A percentile compares a stretch with the other conserved stretches of the same genome.
phyloP scores from a whole-genome alignment of 78 protist species.

The Dictyostelium capitatum region DNA sequence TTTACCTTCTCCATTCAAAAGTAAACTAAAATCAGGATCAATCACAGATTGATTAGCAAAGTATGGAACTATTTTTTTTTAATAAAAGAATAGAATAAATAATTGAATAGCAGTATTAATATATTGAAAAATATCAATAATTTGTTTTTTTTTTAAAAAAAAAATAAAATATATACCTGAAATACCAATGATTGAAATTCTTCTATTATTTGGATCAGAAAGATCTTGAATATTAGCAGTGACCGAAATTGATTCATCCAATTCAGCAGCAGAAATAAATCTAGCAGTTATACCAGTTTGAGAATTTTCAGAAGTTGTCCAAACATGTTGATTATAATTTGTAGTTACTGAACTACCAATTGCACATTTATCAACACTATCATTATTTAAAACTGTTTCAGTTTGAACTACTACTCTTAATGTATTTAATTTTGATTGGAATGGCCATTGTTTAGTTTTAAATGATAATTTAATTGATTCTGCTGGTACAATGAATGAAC shows the following conservation, averaged over 20 bases:
- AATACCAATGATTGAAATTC: background rate
- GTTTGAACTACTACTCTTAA: constrained; percentile 12
- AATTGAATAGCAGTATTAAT: no score
- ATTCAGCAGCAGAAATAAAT: background rate
- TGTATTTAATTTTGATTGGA: background rate
- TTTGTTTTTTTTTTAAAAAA: no score
- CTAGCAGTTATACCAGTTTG: constrained; percentile 13
- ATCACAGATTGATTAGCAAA: background rate
- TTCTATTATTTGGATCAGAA: background rate
- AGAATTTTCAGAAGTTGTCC: background rate
- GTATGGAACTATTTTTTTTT: no score
- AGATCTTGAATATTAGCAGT: background rate
- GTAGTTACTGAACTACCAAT: background rate
- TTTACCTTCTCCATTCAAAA: background rate
- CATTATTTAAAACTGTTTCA: background rate
- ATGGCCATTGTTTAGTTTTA: constrained; percentile 13
- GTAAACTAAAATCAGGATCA: constrained; percentile 16
- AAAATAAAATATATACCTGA: no score
- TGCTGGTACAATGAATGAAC: background rate
- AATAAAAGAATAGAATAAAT: no score
- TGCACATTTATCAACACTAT: background rate
- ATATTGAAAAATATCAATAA: no score
- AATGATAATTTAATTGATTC: constrained; percentile 20
- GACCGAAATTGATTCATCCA: background rate
- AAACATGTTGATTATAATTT: constrained; percentile 11